phyloP scores from a whole-genome alignment of 148 eudicot genomes.

The Amaranthus cruentus region DNA sequence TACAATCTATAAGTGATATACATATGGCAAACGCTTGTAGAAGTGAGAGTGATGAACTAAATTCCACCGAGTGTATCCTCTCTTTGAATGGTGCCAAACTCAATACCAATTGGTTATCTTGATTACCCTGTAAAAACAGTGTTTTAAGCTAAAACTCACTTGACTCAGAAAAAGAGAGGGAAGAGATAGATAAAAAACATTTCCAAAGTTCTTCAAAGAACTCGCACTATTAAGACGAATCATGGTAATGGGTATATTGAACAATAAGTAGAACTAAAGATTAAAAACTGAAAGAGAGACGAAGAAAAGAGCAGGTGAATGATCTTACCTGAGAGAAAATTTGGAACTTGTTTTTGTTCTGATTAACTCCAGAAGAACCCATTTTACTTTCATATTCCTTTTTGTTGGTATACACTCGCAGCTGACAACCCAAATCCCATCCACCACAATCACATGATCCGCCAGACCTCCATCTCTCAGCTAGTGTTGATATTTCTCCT shows the following conservation, averaged over 20 bases:
- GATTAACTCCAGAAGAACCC: slow-evolving; percentile 22
- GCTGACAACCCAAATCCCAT: slow-evolving; percentile 90
- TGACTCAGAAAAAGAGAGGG: background rate
- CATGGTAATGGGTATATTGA: background rate
- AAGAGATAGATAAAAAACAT: background rate
- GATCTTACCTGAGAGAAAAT: slow-evolving; percentile 57
- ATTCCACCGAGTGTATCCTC: slow-evolving; percentile 61
- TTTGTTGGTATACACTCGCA: slow-evolving; percentile 42
- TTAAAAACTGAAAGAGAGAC: background rate
- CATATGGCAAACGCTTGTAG: slow-evolving; percentile 77
- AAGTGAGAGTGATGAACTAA: slow-evolving; percentile 52
- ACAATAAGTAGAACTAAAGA: background rate
- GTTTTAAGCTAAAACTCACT: background rate
- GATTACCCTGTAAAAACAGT: slow-evolving; percentile 42
- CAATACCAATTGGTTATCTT: slow-evolving; percentile 37
- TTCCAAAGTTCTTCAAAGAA: background rate
- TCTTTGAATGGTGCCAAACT: slow-evolving; percentile 58
- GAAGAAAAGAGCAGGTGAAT: slow-evolving; percentile 4
- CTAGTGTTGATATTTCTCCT: slow-evolving; percentile 68
- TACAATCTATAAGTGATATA: slow-evolving; percentile 50
- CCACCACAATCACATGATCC: slow-evolving; percentile 95
- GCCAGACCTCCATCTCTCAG: slow-evolving; percentile 74
- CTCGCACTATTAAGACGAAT: background rate
- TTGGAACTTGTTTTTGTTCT: slow-evolving; percentile 34
- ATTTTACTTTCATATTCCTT: slow-evolving; percentile 22